Evolutionary conservation across 108 stramenopile genomes (phyloP).

Genomic region (Mediolabrus comicus): DNA sequence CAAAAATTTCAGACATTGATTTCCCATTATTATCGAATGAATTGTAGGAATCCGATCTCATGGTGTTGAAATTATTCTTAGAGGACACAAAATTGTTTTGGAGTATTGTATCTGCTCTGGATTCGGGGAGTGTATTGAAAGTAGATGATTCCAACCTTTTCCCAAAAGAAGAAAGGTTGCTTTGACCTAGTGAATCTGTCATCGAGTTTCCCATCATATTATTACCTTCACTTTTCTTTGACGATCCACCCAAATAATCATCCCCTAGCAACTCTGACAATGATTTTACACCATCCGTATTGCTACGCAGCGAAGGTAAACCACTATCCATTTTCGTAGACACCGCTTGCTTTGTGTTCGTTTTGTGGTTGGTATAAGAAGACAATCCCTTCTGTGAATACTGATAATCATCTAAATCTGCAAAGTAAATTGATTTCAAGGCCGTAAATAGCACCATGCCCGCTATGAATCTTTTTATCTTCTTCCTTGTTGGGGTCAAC

Average conservation of each 20-base stretch:
- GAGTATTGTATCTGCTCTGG: too few species aligned
- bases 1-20: too few species aligned
- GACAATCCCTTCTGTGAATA: neutral
- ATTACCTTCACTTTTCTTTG: neutral
- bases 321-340: constrained; percentile 2
- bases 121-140: too few species aligned
- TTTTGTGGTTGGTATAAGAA: neutral
- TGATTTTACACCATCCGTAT: neutral
- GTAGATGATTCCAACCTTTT: too few species aligned
- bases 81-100: too few species aligned
- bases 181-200: neutral
- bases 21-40: too few species aligned
- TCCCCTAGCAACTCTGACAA: neutral
- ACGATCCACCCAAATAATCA: neutral
- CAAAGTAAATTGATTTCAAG: constrained; percentile 24
- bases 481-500: constrained; percentile 4
- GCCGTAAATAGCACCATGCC: constrained; percentile 2
- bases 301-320: neutral
- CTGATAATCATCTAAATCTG: constrained; percentile 28
- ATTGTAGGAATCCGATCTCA: too few species aligned
- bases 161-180: too few species aligned
- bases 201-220: neutral
- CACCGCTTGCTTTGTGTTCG: neutral
- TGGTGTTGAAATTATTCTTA: too few species aligned
- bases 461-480: constrained; percentile 14